A percentile compares a stretch with the other conserved stretches of the same genome.
phyloP scores from a whole-genome alignment of 768 basidiomycete genomes.

The Pilatotrama ljubarskyi region DNA sequence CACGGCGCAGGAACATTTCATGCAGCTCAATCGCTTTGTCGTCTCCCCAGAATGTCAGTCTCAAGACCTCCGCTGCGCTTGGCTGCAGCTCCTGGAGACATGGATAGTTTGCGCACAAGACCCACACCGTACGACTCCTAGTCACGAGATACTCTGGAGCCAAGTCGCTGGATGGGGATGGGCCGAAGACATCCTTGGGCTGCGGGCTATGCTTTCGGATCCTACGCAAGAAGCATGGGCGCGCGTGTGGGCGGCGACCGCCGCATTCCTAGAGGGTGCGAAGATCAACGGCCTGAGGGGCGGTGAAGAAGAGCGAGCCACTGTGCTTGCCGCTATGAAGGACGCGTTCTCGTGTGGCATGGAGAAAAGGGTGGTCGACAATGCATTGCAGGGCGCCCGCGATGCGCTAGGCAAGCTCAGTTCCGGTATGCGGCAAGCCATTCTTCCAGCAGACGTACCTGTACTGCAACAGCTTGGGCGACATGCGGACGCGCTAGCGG shows the following conservation, averaged over 20 bases:
- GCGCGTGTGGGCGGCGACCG: conserved; percentile 51
- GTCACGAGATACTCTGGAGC: conserved; percentile 89
- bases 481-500: conserved; percentile 41
- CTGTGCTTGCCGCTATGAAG: conserved; percentile 36
- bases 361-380: conserved; percentile 29
- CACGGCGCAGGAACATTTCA: conserved; percentile 58
- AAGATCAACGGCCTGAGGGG: conserved; percentile 66
- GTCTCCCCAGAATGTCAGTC: conserved; percentile 40
- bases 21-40: conserved; percentile 49
- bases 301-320: conserved; percentile 64
- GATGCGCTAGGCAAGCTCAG: conserved; percentile 18
- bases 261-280: conserved; percentile 77
- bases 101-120: conserved; percentile 89
- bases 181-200: conserved; percentile 55
- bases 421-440: conserved; percentile 11
- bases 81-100: conserved; percentile 57
- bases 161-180: conserved; percentile 81
- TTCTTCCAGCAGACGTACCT: conserved; percentile 9
- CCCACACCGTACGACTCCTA: conserved; percentile 84
- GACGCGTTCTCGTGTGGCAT: conserved; percentile 41
- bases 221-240: conserved; percentile 34
- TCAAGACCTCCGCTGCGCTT: conserved; percentile 43
- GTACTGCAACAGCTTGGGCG: conserved; percentile 34
- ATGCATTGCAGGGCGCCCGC: conserved; percentile 24
- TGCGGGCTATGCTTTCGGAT: conserved; percentile 36